These are phyloP conservation scores for Tetrahymena thermophila DNA, from an alignment of 73 alveolate species.

Conservation along the genomic window DNA sequence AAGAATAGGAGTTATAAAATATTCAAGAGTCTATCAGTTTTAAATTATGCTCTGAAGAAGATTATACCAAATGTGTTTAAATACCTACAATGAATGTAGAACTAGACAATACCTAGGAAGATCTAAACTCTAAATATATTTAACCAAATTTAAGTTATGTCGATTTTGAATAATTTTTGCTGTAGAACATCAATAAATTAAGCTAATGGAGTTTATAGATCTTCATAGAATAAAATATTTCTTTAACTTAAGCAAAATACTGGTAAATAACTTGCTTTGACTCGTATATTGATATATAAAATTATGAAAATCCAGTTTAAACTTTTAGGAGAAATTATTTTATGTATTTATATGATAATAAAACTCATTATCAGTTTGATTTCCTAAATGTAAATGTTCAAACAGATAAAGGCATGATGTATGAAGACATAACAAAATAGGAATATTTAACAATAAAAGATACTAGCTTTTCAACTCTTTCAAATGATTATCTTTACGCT, in stretches of 20 bases:
- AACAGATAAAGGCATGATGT: neutral
- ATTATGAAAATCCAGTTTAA: neutral
- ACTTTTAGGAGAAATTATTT: neutral
- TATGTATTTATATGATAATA: neutral
- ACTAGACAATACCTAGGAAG: neutral
- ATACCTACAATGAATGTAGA: neutral
- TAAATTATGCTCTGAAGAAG: neutral
- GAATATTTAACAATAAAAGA: neutral
- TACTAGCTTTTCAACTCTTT: neutral
- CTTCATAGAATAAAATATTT: neutral
- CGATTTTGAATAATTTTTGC: neutral
- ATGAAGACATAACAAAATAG: neutral
- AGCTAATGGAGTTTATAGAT: neutral
- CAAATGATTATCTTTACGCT: neutral
- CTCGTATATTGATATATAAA: neutral
- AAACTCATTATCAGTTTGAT: neutral
- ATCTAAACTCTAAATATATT: neutral
- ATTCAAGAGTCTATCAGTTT: neutral
- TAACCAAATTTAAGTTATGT: neutral
- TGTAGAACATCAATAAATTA: neutral
- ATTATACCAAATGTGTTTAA: neutral
- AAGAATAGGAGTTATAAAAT: neutral
- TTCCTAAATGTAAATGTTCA: neutral
- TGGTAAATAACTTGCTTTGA: neutral
- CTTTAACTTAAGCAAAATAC: neutral